Base-by-base conservation (phyloP, 2,329 filamentous ascomycete genomes). In the Penicillium frequentans region DNA sequence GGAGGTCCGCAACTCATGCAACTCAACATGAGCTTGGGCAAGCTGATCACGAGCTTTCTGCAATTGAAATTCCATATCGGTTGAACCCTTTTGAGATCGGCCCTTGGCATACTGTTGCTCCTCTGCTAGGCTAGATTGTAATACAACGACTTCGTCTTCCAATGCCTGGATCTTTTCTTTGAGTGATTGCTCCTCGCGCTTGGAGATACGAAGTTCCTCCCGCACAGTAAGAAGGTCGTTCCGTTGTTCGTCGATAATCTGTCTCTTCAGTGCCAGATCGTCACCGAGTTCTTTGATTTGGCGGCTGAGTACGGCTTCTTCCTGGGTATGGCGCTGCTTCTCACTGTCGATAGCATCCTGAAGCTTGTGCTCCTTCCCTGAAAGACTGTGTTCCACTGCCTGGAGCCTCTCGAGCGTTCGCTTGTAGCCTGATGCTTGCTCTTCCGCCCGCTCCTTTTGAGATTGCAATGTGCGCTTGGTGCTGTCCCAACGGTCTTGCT, bases 131-230 rank as follows among this genome's bases (percentile, higher is more conserved):
- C 82, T 84, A 23, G 81, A 79, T 70, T 91, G 88, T 14, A 93
- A 75, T 27, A 90, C 84, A 52, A 90, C 86, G n/a, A 91, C 81
- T 69, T 92, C 90, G 62, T 92, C 89, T 68, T 93, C 88, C 21
- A 93, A 72, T 8, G 82, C 81, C 56, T 89, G 84, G 2, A 87
- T 79, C 70, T 86, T 90, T 62, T 90, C 87, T 49, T 80, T 79
- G 58, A 90, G 80, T 1, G 80, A 71, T 62, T 86, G 83, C 68
- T 85, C 82, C 62, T 88, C 85, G 23, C 87, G 81, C 61, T 87
- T 84, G 26, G 84, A 84, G 49, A 88, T 79, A n/a, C 89, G 84
- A 9, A 92, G 80, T 55, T 91, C 86, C 61, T 92, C 89, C 53
- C 84, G 85, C 9, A 87, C 82, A 8, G 79, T 75, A 2, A 87